Evolutionary conservation across 148 eudicot species (phyloP).

Genomic region (Suaeda aralocaspica): DNA sequence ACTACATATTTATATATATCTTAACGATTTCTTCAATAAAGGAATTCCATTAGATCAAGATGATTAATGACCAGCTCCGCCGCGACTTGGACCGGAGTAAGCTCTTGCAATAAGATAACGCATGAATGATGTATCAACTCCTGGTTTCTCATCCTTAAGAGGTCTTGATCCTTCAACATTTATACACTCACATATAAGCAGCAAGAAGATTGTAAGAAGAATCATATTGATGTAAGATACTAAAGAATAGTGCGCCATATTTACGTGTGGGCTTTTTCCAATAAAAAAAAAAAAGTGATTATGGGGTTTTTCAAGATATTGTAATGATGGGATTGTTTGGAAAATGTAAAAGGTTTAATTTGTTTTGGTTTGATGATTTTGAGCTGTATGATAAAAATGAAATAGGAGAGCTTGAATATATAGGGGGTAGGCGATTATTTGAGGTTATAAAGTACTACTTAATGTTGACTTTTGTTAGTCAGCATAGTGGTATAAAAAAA

Average conservation of each 20-base stretch:
- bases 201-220: conserved; percentile 11
- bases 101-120: conserved; percentile 13
- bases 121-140: neutral
- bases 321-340: no score
- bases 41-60: neutral
- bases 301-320: neutral
- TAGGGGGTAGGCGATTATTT: neutral
- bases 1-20: no score
- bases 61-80: conserved; percentile 32
- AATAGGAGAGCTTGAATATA: neutral
- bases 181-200: conserved; percentile 17
- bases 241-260: conserved; percentile 11
- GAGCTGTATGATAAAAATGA: no score
- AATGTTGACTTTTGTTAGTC: conserved; percentile 15
- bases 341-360: neutral
- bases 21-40: neutral
- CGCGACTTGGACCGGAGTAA: conserved; percentile 26
- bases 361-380: conserved; percentile 6
- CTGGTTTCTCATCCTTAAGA: conserved; percentile 17
- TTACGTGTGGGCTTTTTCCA: neutral
- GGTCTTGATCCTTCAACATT: conserved; percentile 24
- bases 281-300: neutral
- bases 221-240: conserved; percentile 16
- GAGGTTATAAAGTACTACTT: neutral
- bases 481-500: conserved; percentile 13